Conservation (phyloP, 371 early-diverging fungal genomes). For the Catenaria anguillulae region DNA sequence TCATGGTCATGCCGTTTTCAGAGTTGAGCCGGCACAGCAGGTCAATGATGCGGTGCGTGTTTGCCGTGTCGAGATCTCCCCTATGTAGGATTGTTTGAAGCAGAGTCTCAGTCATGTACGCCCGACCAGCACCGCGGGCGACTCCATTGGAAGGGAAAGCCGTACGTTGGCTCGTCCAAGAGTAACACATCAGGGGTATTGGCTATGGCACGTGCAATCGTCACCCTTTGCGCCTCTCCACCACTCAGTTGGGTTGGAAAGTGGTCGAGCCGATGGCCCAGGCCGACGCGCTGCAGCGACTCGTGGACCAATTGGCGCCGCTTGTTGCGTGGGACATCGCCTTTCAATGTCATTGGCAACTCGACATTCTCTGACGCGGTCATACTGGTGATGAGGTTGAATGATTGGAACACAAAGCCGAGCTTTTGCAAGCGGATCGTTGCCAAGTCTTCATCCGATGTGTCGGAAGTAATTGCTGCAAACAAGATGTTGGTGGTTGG, state of each 20-base stretch:
- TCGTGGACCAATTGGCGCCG: conserved; percentile 1
- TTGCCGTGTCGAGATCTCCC: conserved; percentile 17
- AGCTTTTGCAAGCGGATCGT: conserved; percentile 13
- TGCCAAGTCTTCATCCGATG: conserved; percentile 14
- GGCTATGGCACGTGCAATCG: conserved; percentile 25
- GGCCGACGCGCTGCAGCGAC: conserved; percentile 12
- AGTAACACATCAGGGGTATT: conserved; percentile 21
- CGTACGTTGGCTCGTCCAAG: conserved; percentile 29
- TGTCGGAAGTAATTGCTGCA: conserved; percentile 14
- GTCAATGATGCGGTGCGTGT: conserved; percentile 13
- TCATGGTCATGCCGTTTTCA: conserved; percentile 15
- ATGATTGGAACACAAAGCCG: conserved; percentile 21
- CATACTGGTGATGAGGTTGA: conserved; percentile 18
- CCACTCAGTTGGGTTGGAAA: conserved; percentile 24
- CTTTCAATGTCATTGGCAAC: conserved; percentile 17
- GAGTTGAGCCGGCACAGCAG: conserved; percentile 14
- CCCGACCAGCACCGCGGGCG: no score
- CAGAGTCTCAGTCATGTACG: no score
- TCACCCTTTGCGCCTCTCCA: conserved; percentile 34
- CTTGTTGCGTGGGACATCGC: conserved; percentile 3
- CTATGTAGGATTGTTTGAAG: conserved; percentile 8
- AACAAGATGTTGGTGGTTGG: background rate
- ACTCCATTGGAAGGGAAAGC: no score
- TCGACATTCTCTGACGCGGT: conserved; percentile 20
- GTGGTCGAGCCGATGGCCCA: conserved; percentile 16